phyloP scores from a whole-genome alignment of 192 early-diverging fungal genomes.

The Rhizophlyctis rosea region DNA sequence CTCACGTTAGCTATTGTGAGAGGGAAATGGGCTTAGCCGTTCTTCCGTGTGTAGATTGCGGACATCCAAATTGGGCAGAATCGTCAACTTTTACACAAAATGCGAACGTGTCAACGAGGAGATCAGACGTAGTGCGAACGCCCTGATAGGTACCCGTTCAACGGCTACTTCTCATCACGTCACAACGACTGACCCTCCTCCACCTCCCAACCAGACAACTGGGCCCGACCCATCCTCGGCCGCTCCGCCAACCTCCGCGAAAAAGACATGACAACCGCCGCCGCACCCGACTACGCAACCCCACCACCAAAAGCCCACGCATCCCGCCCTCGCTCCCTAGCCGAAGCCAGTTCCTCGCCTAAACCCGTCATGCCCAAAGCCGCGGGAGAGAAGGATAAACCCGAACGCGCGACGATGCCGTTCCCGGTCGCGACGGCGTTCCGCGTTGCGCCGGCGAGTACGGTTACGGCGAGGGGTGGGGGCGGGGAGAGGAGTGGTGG shows the following conservation, averaged over 20 bases:
- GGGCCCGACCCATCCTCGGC: not conserved
- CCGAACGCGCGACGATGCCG: not conserved
- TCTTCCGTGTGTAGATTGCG: not conserved
- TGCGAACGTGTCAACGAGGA: not conserved
- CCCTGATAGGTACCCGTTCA: not conserved
- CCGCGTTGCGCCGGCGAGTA: not conserved
- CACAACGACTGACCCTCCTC: not conserved
- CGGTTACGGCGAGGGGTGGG: not conserved
- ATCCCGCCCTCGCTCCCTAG: too few species aligned
- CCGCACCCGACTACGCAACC: too few species aligned
- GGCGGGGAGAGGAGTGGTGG: too few species aligned
- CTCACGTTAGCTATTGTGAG: not conserved
- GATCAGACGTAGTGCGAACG: not conserved
- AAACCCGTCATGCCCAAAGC: too few species aligned
- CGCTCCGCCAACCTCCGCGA: not conserved
- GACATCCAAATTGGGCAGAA: not conserved
- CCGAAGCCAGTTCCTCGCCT: too few species aligned
- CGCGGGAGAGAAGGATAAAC: not conserved
- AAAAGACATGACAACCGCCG: not conserved
- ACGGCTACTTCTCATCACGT: not conserved
- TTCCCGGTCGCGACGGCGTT: not conserved
- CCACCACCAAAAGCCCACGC: too few species aligned
- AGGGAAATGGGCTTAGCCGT: not conserved
- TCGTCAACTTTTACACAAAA: not conserved
- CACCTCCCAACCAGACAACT: not conserved